phyloP scores from a whole-genome alignment of 305 asterid genomes.

The Fraxinus sp. region DNA sequence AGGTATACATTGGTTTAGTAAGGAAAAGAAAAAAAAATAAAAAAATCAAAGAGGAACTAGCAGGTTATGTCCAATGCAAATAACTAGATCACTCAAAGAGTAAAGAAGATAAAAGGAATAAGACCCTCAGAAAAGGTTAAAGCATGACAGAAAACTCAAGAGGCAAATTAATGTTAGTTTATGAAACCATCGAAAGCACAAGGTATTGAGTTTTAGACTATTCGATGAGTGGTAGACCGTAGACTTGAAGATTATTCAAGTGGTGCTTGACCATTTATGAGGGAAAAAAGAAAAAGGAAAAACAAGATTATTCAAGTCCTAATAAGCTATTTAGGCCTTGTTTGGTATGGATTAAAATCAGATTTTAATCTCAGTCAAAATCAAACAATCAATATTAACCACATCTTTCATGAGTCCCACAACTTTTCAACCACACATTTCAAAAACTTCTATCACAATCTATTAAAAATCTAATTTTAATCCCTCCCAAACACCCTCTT shows the following conservation, averaged over 20 bases:
- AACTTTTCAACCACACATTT: no score
- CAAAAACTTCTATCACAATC: no score
- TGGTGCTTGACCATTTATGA: not conserved
- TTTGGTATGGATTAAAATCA: no score
- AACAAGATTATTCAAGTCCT: conserved; percentile 3
- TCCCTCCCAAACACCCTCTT: not conserved
- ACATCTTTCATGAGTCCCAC: no score
- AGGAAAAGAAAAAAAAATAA: not conserved
- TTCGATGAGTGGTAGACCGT: not conserved
- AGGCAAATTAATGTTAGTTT: not conserved
- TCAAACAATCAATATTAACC: no score
- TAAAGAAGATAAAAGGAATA: conserved; percentile 1
- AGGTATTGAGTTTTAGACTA: not conserved
- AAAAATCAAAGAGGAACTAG: not conserved
- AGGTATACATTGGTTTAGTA: not conserved
- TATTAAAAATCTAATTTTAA: no score
- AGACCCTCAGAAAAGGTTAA: not conserved
- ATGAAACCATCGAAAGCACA: not conserved
- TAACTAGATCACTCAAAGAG: not conserved
- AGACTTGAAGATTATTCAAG: not conserved
- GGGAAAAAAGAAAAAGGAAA: not conserved
- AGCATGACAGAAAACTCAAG: not conserved
- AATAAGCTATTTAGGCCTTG: not conserved
- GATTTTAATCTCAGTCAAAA: no score
- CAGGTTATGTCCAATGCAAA: not conserved